These are phyloP conservation scores for Hamamelis virginiana DNA, from an alignment of 164 flowering plant genomes.

Conservation along the genomic window DNA sequence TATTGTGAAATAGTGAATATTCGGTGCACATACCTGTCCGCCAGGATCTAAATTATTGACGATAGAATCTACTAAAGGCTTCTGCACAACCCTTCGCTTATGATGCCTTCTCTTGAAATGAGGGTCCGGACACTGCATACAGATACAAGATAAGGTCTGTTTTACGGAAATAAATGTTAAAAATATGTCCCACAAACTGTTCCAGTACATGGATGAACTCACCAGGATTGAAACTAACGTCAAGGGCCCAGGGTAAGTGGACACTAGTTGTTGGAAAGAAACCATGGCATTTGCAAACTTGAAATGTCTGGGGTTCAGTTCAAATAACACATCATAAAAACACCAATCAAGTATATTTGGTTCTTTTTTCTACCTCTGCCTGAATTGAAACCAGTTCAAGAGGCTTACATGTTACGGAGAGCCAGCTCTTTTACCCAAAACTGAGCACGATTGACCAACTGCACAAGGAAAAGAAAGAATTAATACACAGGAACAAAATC, in stretches of 20 bases:
- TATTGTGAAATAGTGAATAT: background rate
- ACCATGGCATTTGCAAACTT: slow-evolving; percentile 81
- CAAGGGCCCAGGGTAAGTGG: slow-evolving; percentile 85
- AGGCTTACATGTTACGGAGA: slow-evolving; percentile 69
- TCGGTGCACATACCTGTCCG: slow-evolving; percentile 58
- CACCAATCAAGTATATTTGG: background rate
- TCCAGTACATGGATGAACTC: slow-evolving; percentile 23
- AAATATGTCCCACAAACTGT: background rate
- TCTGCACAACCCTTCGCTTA: slow-evolving; percentile 89
- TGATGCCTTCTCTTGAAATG: slow-evolving; percentile 92
- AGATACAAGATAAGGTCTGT: background rate
- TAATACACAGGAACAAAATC: background rate
- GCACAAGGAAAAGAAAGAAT: slow-evolving; percentile 21
- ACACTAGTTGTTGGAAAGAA: slow-evolving; percentile 69
- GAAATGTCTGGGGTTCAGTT: slow-evolving; percentile 63
- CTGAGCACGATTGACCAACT: slow-evolving; percentile 80
- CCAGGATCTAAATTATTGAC: slow-evolving; percentile 51
- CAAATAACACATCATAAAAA: slow-evolving; percentile 7
- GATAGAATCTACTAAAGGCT: slow-evolving; percentile 74
- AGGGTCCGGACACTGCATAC: slow-evolving; percentile 93
- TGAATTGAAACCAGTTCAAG: background rate
- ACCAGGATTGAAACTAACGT: slow-evolving; percentile 77
- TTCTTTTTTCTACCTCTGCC: background rate
- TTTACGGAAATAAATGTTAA: background rate
- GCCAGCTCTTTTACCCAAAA: slow-evolving; percentile 75